Base-by-base conservation (phyloP, 2,329 filamentous ascomycete genomes). In the Daldinia eschscholtzii region DNA sequence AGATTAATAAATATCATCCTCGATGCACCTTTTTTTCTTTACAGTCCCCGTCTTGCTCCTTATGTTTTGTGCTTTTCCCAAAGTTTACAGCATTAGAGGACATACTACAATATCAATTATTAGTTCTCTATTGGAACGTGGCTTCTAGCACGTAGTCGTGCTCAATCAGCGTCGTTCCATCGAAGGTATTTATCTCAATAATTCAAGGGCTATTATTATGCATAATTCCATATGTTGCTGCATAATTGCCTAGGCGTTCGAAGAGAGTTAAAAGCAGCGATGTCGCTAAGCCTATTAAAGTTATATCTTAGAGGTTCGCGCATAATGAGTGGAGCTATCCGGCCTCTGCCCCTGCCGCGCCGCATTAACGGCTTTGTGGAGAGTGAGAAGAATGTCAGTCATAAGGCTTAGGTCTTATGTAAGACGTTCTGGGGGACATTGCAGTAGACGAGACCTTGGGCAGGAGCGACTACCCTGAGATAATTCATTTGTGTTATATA, bases 391-490 rank as follows among this genome's bases (percentile, higher is more conserved):
- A 48, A 48, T 42, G 44, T 48, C 13, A 28, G 44, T 23, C 15
- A 10, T 33, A 33, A 6, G 46, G 26, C 46, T 52, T 33, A 52
- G 46, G 46, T 15, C 26, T 52, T 33, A 50, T 28, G 42, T 30
- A 33, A 33, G 3, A 33, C 15, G 46, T 2, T 50, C 9, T 23
- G 15, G 12, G 13, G 23, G 18, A n/a, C 26, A 28, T 3, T n/a
- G 46, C 30, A 33, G 30, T 6, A 4, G 30, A 33, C 30, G 30
- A 33, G 4, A 6, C 5, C 30, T 33, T 3, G 26, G 13, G 46
- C 15, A 50, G 46, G 23, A 50, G 46, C 26, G 46, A 52, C 28
- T 52, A 13, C 46, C 15, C n/a, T n/a, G 46, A 30, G 13, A 50
- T 15, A 6, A n/a, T 26, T 20, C 44, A 48, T 48, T 12, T 26